Conservation (phyloP, 306 rosid species). For the Prunus dulcis region DNA sequence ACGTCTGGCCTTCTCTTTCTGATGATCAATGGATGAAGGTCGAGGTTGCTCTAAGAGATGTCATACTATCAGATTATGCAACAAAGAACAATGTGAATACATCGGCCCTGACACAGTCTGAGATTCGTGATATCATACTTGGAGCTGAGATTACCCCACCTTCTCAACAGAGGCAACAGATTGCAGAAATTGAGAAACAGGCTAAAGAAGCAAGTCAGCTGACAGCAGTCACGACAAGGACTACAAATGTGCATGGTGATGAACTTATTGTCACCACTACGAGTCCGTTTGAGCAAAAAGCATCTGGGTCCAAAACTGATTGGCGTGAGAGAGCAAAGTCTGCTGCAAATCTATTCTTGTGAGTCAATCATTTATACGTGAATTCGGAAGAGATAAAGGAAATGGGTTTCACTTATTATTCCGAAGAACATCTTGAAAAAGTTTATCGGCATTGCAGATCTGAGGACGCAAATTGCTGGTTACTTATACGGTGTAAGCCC, state of each 20-base stretch:
- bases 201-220: conserved; percentile 88
- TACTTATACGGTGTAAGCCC: conserved; percentile 96
- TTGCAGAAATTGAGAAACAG: conserved; percentile 99
- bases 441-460: conserved; percentile 95
- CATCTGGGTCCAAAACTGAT: conserved; percentile 93
- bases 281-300: conserved; percentile 94
- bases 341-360: conserved; percentile 87
- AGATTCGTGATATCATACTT: conserved; percentile 96
- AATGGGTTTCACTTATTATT: conserved; percentile 98
- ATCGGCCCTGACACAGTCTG: conserved; percentile 93
- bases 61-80: conserved; percentile 94
- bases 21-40: conserved; percentile 99
- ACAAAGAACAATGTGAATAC: conserved; percentile 98
- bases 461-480: conserved; percentile 93
- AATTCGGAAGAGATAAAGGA: conserved; percentile 99
- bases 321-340: conserved; percentile 99
- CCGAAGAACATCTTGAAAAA: conserved; percentile 97
- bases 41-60: conserved; percentile 98
- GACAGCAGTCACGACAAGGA: conserved; percentile 89
- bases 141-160: conserved; percentile 99
- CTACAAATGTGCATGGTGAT: conserved; percentile 93
- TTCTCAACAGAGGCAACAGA: conserved; percentile 97
- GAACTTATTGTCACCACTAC: conserved; percentile 94
- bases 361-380: conserved; percentile 95
- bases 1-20: conserved; percentile 95